phyloP scores from a whole-genome alignment of 2,329 filamentous ascomycete genomes.

The Sporothrix inflata region DNA sequence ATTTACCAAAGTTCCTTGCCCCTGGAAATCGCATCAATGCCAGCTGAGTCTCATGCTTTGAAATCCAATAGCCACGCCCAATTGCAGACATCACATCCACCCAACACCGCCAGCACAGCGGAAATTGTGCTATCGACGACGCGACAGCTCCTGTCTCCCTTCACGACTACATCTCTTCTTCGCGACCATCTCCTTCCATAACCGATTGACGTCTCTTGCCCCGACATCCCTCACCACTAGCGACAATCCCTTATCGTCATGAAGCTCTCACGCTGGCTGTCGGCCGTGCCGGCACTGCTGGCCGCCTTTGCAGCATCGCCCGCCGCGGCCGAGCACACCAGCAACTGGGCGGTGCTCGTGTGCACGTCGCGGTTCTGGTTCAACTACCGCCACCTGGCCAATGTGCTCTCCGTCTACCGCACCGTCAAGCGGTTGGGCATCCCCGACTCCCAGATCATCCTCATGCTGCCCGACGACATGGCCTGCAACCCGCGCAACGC shows the following conservation, averaged over 20 bases:
- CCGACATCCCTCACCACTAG: not conserved
- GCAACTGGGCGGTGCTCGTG: constrained; percentile 99
- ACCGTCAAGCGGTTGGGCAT: constrained; percentile 98
- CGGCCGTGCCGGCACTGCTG: constrained; percentile 49
- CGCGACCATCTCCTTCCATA: not conserved
- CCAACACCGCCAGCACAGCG: constrained; percentile 4
- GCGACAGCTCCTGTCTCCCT: not conserved
- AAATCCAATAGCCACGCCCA: constrained; percentile 12
- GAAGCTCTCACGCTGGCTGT: constrained; percentile 52
- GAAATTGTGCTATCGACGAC: not conserved
- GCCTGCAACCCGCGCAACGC: constrained; percentile 98
- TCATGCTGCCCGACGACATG: constrained; percentile 99
- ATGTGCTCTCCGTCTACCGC: constrained; percentile 94
- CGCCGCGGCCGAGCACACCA: constrained; percentile 76
- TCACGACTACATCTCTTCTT: not conserved
- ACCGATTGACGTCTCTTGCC: not conserved
- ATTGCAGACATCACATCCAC: constrained; percentile 1
- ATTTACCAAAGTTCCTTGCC: not conserved
- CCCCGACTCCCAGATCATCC: constrained; percentile 97
- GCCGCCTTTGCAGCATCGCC: constrained; percentile 54
- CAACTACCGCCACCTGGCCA: constrained; percentile 98
- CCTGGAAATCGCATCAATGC: constrained; percentile 7
- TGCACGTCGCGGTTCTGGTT: constrained; percentile 99
- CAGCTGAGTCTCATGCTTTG: constrained; percentile 21
- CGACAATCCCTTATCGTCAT: constrained; percentile 43